Conservation (phyloP, 2,329 filamentous ascomycete species). For the Epichloe amarillans region DNA sequence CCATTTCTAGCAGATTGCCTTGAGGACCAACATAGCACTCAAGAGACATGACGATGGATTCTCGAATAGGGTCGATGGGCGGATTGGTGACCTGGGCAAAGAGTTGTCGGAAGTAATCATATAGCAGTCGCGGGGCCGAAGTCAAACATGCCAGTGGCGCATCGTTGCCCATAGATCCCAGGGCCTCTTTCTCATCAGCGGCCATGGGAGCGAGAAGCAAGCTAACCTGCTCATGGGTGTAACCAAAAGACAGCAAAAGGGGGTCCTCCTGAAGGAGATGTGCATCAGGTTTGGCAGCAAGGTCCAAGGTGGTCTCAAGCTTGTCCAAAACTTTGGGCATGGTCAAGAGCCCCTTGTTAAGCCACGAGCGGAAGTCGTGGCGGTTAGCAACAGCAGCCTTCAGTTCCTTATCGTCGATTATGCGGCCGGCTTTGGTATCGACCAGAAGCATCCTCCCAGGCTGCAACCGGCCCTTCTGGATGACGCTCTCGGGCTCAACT, state of each 20-base stretch:
- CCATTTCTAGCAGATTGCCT: constrained; percentile 90
- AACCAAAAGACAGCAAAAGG: constrained; percentile 75
- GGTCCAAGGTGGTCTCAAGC: constrained; percentile 45
- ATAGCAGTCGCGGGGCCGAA: constrained; percentile 76
- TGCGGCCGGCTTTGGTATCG: constrained; percentile 75
- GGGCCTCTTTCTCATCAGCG: constrained; percentile 89
- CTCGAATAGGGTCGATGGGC: constrained; percentile 90
- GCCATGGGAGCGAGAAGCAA: constrained; percentile 90
- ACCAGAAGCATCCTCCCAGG: constrained; percentile 94
- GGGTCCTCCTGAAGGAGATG: constrained; percentile 70
- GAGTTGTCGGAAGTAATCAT: constrained; percentile 94
- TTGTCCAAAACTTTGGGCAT: constrained; percentile 61
- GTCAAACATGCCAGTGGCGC: constrained; percentile 83
- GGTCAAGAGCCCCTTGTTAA: constrained; percentile 73
- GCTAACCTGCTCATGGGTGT: constrained; percentile 90
- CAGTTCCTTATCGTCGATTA: constrained; percentile 87
- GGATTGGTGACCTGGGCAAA: constrained; percentile 98
- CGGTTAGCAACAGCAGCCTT: constrained; percentile 80
- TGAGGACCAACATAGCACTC: constrained; percentile 95
- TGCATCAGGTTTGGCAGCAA: constrained; percentile 54
- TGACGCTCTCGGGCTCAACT: constrained; percentile 77
- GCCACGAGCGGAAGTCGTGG: constrained; percentile 78
- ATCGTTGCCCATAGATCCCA: constrained; percentile 97
- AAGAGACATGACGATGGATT: constrained; percentile 96
- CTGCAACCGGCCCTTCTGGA: constrained; percentile 88